Evolutionary conservation across 768 basidiomycete genomes (phyloP).

Genomic region (Tylopilus plumbeoviolaceoides): DNA sequence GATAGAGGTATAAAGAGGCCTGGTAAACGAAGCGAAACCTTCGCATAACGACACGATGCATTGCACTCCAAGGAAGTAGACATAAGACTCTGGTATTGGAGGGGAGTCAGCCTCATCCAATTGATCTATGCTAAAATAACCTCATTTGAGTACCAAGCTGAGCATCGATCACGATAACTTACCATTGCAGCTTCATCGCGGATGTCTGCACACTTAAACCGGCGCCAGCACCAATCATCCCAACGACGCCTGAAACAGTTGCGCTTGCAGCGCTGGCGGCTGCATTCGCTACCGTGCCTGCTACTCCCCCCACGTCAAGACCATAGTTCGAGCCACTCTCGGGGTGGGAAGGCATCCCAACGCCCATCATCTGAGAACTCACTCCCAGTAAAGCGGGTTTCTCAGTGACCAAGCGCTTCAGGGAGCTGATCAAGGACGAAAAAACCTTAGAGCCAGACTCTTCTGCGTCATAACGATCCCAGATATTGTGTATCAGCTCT

Average conservation of each 20-base stretch:
- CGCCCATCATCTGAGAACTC: slow-evolving; percentile 73
- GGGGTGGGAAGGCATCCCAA: slow-evolving; percentile 50
- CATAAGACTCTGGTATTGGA: slow-evolving; percentile 87
- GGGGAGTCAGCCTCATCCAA: slow-evolving; percentile 97
- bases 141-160: not conserved
- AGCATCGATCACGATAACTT: slow-evolving; percentile 19
- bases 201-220: slow-evolving; percentile 72
- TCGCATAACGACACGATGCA: slow-evolving; percentile 84
- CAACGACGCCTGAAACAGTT: slow-evolving; percentile 79
- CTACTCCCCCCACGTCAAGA: slow-evolving; percentile 62
- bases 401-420: slow-evolving; percentile 86
- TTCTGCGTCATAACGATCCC: slow-evolving; percentile 69
- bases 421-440: slow-evolving; percentile 69
- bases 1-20: slow-evolving; percentile 70
- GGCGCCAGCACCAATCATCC: slow-evolving; percentile 71
- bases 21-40: slow-evolving; percentile 72
- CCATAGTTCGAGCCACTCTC: slow-evolving; percentile 40
- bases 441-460: slow-evolving; percentile 67
- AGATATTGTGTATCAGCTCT: slow-evolving; percentile 75
- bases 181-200: slow-evolving; percentile 92
- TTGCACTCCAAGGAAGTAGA: slow-evolving; percentile 89
- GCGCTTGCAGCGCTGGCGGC: slow-evolving; percentile 81
- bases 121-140: slow-evolving; percentile 78
- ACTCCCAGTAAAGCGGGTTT: slow-evolving; percentile 83
- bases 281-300: slow-evolving; percentile 79